These are phyloP conservation scores for Alternaria infectoria DNA, from an alignment of 2,329 filamentous ascomycete genomes.

Conservation along the genomic window DNA sequence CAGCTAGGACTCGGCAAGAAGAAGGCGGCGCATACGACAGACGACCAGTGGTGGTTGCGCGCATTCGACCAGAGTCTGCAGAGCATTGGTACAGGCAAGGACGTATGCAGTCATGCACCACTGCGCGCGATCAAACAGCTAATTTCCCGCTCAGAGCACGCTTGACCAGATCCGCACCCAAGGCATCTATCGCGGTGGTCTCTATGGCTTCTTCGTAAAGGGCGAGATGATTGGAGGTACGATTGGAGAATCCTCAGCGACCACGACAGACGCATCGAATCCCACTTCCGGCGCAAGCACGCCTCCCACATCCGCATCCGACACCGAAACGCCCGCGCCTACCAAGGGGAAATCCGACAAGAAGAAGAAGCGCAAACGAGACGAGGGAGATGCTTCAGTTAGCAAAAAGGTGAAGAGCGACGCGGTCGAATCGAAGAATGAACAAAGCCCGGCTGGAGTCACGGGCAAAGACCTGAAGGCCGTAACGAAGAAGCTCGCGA, in stretches of 20 bases:
- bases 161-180: conserved; percentile 55
- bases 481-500: conserved; percentile 34
- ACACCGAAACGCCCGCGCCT: conserved; percentile 21
- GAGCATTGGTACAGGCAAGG: conserved; percentile 55
- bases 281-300: conserved; percentile 30
- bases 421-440: conserved; percentile 1
- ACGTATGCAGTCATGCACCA: conserved; percentile 17
- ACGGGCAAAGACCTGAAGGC: conserved; percentile 11
- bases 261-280: conserved; percentile 21
- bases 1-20: conserved; percentile 82
- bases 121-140: not conserved
- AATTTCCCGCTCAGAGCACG: conserved; percentile 61
- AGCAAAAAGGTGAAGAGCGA: conserved; percentile 19
- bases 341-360: conserved; percentile 11
- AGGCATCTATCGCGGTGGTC: conserved; percentile 58
- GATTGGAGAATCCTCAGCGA: conserved; percentile 48
- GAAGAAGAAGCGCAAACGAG: conserved; percentile 41
- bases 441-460: not conserved
- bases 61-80: conserved; percentile 92
- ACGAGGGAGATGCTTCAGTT: conserved; percentile 12
- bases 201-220: conserved; percentile 85
- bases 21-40: conserved; percentile 58
- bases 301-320: conserved; percentile 37
- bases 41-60: conserved; percentile 96
- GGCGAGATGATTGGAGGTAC: conserved; percentile 81